Evolutionary conservation across 1,284 basidiomycete genomes (phyloP), one percentile per base, ranked within the genome.

Genomic region (Ustilago trichophora): DNA sequence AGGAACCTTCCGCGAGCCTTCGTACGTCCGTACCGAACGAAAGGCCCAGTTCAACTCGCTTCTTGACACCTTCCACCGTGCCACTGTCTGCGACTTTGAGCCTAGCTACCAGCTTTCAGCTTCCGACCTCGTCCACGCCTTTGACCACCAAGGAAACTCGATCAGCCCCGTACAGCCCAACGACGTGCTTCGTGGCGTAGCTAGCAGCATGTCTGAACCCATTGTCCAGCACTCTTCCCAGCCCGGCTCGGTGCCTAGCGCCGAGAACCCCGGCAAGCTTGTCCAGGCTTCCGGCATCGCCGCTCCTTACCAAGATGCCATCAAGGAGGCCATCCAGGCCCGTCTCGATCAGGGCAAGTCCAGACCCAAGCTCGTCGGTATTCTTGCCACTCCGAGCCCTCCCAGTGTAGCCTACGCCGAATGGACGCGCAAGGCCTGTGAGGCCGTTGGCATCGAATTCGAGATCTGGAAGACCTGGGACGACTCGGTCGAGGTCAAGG

Each of bases 321-420:
- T 76, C 50, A 67, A 62, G 53, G 44, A 73, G 32, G 59, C 54
- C 9, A 80, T 76, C 43, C 55, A 72, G 38, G 37, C 44, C 4
- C 72, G 73, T 24, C 52, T 73, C 31, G 31, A 52, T 8, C 34
- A 44, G 31, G 75, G 75, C 47, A 75, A 73, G 52, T 59, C 66
- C 16, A 51, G 58, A 12, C 91, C 93, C 6, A 91, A 89, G 78
- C 86, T 98, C 21, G 89, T 98, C 51, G 95, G 94, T 9, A 96
- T 98, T 73, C 86, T 98, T 22, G 90, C 92, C 1, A 96, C 93
- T 1, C 87, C 88, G 0, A 89, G 90, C 41, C 88, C 89, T 4
- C 93, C 95, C 2, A 95, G 93, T 78, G 88, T 87, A 76, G 89
- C 87, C 66, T 98, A 98, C 78, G 91, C 95, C 15, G 90, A 94